Evolutionary conservation across 2,329 filamentous ascomycete genomes (phyloP).

Genomic region (Elsinoe necatrix): DNA sequence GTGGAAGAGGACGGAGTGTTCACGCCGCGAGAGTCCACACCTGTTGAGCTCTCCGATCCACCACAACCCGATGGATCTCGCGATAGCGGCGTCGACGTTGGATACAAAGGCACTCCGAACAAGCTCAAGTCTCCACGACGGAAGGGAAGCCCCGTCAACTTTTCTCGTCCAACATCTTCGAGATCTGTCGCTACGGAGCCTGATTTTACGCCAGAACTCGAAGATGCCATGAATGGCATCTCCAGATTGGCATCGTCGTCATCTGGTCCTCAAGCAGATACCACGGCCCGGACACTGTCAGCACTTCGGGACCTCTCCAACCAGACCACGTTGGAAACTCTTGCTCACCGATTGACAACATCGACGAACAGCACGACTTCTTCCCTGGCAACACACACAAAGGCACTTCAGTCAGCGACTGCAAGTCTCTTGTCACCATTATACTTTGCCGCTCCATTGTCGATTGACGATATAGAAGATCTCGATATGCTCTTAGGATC

Average conservation of each 20-base stretch:
- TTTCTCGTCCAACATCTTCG: constrained; percentile 21
- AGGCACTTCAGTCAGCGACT: constrained; percentile 63
- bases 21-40: constrained; percentile 5
- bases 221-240: constrained; percentile 28
- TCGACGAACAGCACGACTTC: constrained; percentile 48
- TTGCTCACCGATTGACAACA: constrained; percentile 29
- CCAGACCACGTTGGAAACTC: constrained; percentile 27
- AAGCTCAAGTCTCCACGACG: constrained; percentile 19
- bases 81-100: constrained; percentile 40
- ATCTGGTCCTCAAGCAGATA: constrained; percentile 24
- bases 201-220: constrained; percentile 33
- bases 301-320: constrained; percentile 30
- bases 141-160: constrained; percentile 21
- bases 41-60: constrained; percentile 2
- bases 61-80: constrained; percentile 29
- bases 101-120: constrained; percentile 24
- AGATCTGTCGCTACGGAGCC: constrained; percentile 10
- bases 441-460: constrained; percentile 52
- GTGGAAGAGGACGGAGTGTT: constrained; percentile 17
- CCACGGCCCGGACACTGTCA: constrained; percentile 26
- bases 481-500: constrained; percentile 60
- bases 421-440: constrained; percentile 64
- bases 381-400: constrained; percentile 66
- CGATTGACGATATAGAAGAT: constrained; percentile 57
- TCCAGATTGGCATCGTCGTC: constrained; percentile 25